Base-by-base conservation (phyloP, 768 basidiomycete genomes). In the Trametes villosa region DNA sequence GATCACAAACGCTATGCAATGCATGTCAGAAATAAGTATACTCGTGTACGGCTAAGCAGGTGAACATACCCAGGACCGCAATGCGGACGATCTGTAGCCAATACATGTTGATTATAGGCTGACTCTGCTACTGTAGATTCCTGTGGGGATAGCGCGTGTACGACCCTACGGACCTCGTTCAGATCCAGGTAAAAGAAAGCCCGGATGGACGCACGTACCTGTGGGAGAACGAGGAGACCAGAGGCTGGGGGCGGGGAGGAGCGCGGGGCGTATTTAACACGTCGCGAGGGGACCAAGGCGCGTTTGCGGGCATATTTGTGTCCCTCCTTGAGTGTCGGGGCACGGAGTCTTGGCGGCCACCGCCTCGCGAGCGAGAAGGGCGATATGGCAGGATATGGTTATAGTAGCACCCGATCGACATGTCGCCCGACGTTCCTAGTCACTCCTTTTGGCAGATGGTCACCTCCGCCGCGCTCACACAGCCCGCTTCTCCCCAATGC, bases 31-130 rank as follows among this genome's bases (percentile, higher is more conserved):
- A n/a, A 7, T 17, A 22, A 47, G 27, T 12, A n/a, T 22, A 11
- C 27, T 3, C 8, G 12, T 34, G 6, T 34, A 17, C 2, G 8
- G 8, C 20, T 4, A 29, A 34, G 9, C 17, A 11, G 2, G 22
- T 17, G 29, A 24, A 38, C 66, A 29, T 45, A 67, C 66, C 45
- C 17, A 67, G 38, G 15, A 36, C 34, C 24, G 53, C 56, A n/a
- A 62, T 17, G 33, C 66, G 63, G 34, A 62, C 33, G 27, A 65
- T 41, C 2, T 36, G 31, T 0, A 67, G 40, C 53, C 59, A 54
- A 20, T 46, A 48, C 53, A 63, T 63, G 11, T 22, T 36, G 41
- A 33, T 51, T 29, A 44, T 12, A n/a, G 3, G n/a, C 33, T 34
- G n/a, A 7, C 27, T 11, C 17, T 26, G n/a, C 18, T 31, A 36